Percentiles rank a stretch among this genome's conserved stretches.
Conservation (phyloP, 768 basidiomycete genomes). For the Rubroboletus satanas region DNA sequence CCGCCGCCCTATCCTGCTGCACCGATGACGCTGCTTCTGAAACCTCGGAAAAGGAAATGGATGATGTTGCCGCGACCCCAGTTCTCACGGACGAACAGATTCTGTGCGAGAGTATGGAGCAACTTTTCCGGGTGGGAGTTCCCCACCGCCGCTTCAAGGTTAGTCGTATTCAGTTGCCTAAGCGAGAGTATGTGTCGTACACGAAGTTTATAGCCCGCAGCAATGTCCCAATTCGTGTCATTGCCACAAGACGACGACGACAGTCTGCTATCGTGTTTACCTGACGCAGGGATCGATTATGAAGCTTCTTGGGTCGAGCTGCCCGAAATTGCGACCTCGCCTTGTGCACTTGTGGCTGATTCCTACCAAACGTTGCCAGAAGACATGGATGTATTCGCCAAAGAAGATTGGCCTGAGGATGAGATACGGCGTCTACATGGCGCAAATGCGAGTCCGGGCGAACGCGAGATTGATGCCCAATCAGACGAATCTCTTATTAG, state of each 20-base stretch:
- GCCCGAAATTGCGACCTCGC: slow-evolving; percentile 8
- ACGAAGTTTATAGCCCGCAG: slow-evolving; percentile 15
- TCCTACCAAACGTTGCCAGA: slow-evolving; percentile 3
- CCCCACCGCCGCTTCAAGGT: slow-evolving; percentile 49
- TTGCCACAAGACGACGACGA: slow-evolving; percentile 22
- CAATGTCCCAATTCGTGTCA: slow-evolving; percentile 6
- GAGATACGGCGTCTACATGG: slow-evolving; percentile 13
- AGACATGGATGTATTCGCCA: slow-evolving; percentile 15
- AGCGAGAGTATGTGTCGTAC: slow-evolving; percentile 1
- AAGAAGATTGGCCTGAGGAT: slow-evolving; percentile 15
- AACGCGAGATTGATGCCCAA: slow-evolving; percentile 8
- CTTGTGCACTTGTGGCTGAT: neutral
- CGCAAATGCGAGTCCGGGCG: neutral
- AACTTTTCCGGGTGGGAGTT: slow-evolving; percentile 40
- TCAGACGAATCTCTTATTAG: slow-evolving; percentile 28
- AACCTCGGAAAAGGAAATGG: slow-evolving; percentile 13
- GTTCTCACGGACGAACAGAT: slow-evolving; percentile 34
- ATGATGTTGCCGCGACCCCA: neutral
- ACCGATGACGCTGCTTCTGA: slow-evolving; percentile 4
- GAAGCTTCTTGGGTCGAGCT: slow-evolving; percentile 17
- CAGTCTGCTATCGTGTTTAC: slow-evolving; percentile 14
- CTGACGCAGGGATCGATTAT: slow-evolving; percentile 1
- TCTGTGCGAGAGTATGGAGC: slow-evolving; percentile 42
- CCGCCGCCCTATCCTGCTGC: slow-evolving; percentile 27
- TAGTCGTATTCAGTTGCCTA: slow-evolving; percentile 12